Conservation (phyloP, 2,329 filamentous ascomycete species). For the Reticulascus tulasneorum region DNA sequence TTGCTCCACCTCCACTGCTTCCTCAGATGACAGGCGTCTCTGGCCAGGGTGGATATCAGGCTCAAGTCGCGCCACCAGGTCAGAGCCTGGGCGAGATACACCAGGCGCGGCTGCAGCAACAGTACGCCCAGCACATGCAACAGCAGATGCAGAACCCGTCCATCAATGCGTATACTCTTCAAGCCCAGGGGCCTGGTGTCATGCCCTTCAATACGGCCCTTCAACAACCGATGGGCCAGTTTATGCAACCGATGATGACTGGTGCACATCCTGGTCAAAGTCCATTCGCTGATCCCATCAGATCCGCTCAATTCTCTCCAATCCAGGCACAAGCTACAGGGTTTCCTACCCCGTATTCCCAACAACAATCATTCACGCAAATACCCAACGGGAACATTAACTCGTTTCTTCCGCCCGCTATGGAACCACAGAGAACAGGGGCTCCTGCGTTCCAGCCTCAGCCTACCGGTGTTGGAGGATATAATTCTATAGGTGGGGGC, state of each 20-base stretch:
- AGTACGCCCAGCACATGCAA: constrained; percentile 44
- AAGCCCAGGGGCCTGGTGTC: constrained; percentile 30
- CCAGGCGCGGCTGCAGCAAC: constrained; percentile 62
- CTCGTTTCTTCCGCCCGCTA: constrained; percentile 52
- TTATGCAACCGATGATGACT: constrained; percentile 49
- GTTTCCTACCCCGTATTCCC: constrained; percentile 42
- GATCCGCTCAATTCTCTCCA: constrained; percentile 37
- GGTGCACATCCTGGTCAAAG: constrained; percentile 31
- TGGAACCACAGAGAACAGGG: constrained; percentile 58
- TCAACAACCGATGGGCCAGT: constrained; percentile 23
- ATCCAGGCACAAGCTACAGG: constrained; percentile 63
- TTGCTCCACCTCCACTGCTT: constrained; percentile 71
- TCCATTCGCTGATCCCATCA: constrained; percentile 34
- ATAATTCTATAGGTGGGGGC: constrained; percentile 24
- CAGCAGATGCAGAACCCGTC: constrained; percentile 35
- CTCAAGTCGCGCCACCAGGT: constrained; percentile 65
- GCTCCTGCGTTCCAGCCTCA: constrained; percentile 45
- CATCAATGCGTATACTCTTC: constrained; percentile 29
- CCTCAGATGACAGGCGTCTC: constrained; percentile 76
- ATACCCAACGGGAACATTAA: constrained; percentile 45
- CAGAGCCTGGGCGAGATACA: constrained; percentile 73
- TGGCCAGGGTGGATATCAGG: constrained; percentile 35
- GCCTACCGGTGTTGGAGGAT: constrained; percentile 47
- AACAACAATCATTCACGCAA: constrained; percentile 49
- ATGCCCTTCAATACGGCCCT: constrained; percentile 32